Conservation (phyloP, 441 rosid species). For the Adansonia grandidieri region DNA sequence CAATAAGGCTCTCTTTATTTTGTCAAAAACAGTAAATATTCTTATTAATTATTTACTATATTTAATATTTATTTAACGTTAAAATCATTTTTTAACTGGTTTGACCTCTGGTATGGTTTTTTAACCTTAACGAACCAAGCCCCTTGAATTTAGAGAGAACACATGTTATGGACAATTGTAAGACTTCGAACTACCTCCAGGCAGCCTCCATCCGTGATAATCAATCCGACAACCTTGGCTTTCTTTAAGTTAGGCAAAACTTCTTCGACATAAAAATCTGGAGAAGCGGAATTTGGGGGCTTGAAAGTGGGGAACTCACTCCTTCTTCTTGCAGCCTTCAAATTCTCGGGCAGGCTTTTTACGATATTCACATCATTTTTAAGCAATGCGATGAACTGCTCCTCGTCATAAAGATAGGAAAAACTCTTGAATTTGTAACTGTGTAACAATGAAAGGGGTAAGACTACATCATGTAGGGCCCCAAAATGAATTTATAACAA, state of each 20-base stretch:
- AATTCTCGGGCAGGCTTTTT: slow-evolving; percentile 75
- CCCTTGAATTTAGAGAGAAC: background rate
- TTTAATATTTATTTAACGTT: too few species aligned
- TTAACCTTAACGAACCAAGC: background rate
- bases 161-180: slow-evolving; percentile 17
- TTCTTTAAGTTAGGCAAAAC: slow-evolving; percentile 79
- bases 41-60: too few species aligned
- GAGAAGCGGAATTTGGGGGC: slow-evolving; percentile 79
- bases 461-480: slow-evolving; percentile 24
- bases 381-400: slow-evolving; percentile 90
- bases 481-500: slow-evolving; percentile 30
- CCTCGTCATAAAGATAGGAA: slow-evolving; percentile 91
- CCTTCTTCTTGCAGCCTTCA: slow-evolving; percentile 83
- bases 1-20: too few species aligned
- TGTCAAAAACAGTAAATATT: too few species aligned
- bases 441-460: slow-evolving; percentile 26
- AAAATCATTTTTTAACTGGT: too few species aligned
- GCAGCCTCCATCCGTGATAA: slow-evolving; percentile 85
- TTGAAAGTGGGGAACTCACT: slow-evolving; percentile 75
- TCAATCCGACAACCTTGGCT: slow-evolving; percentile 72
- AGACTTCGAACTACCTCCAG: slow-evolving; percentile 66
- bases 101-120: too few species aligned
- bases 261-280: slow-evolving; percentile 73
- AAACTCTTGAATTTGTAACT: slow-evolving; percentile 90
- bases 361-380: slow-evolving; percentile 71